Conservation (phyloP, 2,329 filamentous ascomycete species). For the Claviceps pazoutovae region DNA sequence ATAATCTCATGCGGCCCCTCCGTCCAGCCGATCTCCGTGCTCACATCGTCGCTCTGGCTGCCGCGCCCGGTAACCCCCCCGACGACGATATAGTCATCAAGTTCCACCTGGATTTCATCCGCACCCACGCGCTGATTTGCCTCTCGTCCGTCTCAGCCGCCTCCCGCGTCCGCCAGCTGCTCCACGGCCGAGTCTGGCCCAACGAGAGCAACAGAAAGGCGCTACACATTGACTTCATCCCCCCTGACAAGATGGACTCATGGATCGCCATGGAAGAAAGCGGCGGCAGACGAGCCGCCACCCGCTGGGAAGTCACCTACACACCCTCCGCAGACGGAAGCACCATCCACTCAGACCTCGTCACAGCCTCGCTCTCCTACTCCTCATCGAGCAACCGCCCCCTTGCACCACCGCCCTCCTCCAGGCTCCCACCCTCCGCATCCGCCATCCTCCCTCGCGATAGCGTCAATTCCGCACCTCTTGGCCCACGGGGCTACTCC, state of each 20-base stretch:
- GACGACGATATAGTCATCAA: slow-evolving; percentile 40
- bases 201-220: slow-evolving; percentile 72
- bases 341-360: slow-evolving; percentile 29
- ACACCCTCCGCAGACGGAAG: slow-evolving; percentile 38
- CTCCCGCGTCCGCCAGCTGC: slow-evolving; percentile 55
- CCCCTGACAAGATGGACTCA: slow-evolving; percentile 52
- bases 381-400: slow-evolving; percentile 5
- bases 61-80: slow-evolving; percentile 37
- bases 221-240: slow-evolving; percentile 82
- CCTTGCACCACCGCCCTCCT: neutral
- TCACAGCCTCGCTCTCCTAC: slow-evolving; percentile 3
- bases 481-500: slow-evolving; percentile 21
- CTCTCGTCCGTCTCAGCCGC: slow-evolving; percentile 60
- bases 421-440: neutral
- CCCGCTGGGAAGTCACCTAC: slow-evolving; percentile 63
- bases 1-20: slow-evolving; percentile 78
- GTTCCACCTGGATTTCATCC: slow-evolving; percentile 73
- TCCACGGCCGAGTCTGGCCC: slow-evolving; percentile 77
- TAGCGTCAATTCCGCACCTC: slow-evolving; percentile 21
- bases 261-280: slow-evolving; percentile 63
- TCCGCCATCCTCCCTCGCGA: slow-evolving; percentile 8
- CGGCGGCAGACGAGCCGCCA: slow-evolving; percentile 25
- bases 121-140: slow-evolving; percentile 72
- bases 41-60: slow-evolving; percentile 57
- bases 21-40: slow-evolving; percentile 51